phyloP scores from a whole-genome alignment of 2,329 filamentous ascomycete species.

The Colletotrichum phormii region DNA sequence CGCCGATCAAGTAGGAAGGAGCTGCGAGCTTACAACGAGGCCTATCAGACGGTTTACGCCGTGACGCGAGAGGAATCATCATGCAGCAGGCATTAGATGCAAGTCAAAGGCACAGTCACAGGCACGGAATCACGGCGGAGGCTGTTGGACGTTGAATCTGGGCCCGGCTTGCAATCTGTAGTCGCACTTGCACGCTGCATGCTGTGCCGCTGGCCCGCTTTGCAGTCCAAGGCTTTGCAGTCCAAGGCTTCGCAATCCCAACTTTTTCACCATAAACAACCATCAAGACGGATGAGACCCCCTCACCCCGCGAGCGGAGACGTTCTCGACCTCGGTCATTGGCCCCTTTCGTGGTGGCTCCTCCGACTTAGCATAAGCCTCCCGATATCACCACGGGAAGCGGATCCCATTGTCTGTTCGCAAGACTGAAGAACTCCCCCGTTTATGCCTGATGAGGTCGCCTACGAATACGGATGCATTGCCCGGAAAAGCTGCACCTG shows the following conservation, averaged over 20 bases:
- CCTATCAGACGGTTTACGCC: neutral
- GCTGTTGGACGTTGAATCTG: slow-evolving; percentile 18
- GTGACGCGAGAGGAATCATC: neutral
- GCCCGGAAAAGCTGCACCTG: neutral
- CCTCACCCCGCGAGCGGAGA: neutral
- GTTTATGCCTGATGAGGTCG: neutral
- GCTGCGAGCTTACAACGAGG: neutral
- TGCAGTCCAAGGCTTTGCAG: neutral
- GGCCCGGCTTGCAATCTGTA: slow-evolving; percentile 6
- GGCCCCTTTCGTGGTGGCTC: slow-evolving; percentile 14
- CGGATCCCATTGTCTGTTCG: slow-evolving; percentile 34
- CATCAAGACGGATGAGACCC: slow-evolving; percentile 1
- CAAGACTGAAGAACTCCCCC: slow-evolving; percentile 19
- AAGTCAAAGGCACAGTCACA: slow-evolving; percentile 20
- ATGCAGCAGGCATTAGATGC: slow-evolving; percentile 7
- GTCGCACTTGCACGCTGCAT: slow-evolving; percentile 13
- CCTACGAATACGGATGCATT: neutral
- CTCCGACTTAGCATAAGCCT: slow-evolving; percentile 8
- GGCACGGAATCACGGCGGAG: slow-evolving; percentile 8
- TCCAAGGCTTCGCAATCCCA: slow-evolving; percentile 4
- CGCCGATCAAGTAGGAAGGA: slow-evolving; percentile 17
- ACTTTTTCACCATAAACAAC: slow-evolving; percentile 10
- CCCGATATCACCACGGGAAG: slow-evolving; percentile 29
- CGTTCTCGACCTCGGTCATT: slow-evolving; percentile 20
- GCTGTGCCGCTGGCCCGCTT: slow-evolving; percentile 10